Conservation (phyloP, 2,329 filamentous ascomycete species). For the Penicillium sp. region DNA sequence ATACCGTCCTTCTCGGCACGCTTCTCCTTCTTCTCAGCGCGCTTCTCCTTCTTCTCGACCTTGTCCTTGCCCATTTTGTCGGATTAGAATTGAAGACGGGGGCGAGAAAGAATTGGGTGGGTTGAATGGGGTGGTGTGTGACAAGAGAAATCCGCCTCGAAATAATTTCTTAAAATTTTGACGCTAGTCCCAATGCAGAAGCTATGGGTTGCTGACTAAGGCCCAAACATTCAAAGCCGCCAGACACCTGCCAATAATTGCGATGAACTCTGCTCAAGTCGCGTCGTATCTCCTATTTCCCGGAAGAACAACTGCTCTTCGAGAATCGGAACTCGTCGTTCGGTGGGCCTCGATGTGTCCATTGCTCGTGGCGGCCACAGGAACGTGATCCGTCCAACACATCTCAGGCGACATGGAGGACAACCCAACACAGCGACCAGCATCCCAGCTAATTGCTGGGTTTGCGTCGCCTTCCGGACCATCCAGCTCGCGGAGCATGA, state of each 20-base stretch:
- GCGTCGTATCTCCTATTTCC: background rate
- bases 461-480: conserved; percentile 50
- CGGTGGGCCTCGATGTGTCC: background rate
- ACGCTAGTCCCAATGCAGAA: conserved; percentile 38
- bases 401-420: conserved; percentile 35
- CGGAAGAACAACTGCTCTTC: background rate
- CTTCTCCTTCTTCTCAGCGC: conserved; percentile 48
- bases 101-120: conserved; percentile 26
- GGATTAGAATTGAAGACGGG: conserved; percentile 22
- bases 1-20: conserved; percentile 52
- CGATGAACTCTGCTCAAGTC: background rate
- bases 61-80: conserved; percentile 52
- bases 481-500: conserved; percentile 35
- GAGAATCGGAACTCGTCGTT: background rate
- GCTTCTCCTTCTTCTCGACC: conserved; percentile 52
- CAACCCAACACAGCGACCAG: conserved; percentile 55
- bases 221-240: conserved; percentile 19
- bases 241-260: background rate
- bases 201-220: conserved; percentile 25
- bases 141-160: conserved; percentile 31
- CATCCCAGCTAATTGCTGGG: conserved; percentile 64
- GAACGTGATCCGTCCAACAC: background rate
- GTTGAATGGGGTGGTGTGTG: conserved; percentile 29
- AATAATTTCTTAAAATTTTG: conserved; percentile 43
- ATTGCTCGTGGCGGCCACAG: background rate